phyloP scores from a whole-genome alignment of 169 alveolate genomes.

The Theileria sp. region DNA sequence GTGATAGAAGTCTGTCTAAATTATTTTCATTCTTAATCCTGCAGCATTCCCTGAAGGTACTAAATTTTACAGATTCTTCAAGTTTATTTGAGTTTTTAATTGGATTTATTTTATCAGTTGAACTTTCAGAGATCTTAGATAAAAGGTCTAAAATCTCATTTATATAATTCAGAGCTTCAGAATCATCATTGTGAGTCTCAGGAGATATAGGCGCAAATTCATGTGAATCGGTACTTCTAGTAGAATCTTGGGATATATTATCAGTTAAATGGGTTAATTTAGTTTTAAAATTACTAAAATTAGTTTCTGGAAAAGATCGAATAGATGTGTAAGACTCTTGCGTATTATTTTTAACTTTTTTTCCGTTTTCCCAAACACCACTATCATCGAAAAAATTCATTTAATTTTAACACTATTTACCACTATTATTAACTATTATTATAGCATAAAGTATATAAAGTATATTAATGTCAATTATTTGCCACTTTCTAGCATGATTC shows the following conservation, averaged over 20 bases:
- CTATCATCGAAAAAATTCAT: neutral
- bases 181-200: neutral
- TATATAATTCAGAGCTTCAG: neutral
- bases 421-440: no score
- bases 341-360: no score
- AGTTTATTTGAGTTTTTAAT: neutral
- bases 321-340: neutral
- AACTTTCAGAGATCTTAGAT: neutral
- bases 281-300: neutral
- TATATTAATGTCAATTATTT: neutral
- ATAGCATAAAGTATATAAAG: neutral
- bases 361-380: neutral
- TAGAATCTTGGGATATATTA: neutral
- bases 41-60: neutral
- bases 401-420: neutral
- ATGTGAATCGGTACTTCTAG: neutral
- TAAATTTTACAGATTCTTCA: neutral
- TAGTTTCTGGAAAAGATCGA: neutral
- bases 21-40: neutral
- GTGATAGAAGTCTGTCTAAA: neutral
- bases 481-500: slow-evolving; percentile 18
- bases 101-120: neutral
- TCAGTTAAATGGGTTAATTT: neutral
- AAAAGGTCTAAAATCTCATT: neutral
- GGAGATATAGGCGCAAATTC: neutral